Evolutionary conservation across 805 yeast species (phyloP).

Genomic region (Komagataella pastoris): DNA sequence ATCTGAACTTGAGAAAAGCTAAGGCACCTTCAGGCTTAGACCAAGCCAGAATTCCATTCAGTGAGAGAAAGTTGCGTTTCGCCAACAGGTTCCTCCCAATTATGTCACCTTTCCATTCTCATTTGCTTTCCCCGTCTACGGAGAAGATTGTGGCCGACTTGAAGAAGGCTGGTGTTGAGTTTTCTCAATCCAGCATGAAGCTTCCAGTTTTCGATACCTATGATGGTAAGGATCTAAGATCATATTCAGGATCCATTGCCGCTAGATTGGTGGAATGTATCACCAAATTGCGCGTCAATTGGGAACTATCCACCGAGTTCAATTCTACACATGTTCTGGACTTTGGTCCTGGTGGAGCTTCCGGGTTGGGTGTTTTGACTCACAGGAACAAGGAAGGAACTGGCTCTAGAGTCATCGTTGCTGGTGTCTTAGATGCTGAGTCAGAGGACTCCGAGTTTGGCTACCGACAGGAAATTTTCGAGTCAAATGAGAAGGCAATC

Average conservation of each 20-base stretch:
- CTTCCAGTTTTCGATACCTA: constrained; percentile 90
- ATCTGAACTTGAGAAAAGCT: constrained; percentile 80
- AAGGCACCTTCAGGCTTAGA: constrained; percentile 92
- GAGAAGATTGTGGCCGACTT: constrained; percentile 55
- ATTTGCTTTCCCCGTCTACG: constrained; percentile 63
- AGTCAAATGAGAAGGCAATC: constrained; percentile 46
- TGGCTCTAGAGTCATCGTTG: constrained; percentile 88
- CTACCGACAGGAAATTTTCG: constrained; percentile 89
- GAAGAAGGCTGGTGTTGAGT: constrained; percentile 40
- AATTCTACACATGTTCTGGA: constrained; percentile 81
- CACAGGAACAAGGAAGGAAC: constrained; percentile 98
- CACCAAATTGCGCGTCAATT: constrained; percentile 79
- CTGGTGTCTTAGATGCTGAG: constrained; percentile 71
- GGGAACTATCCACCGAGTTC: constrained; percentile 85
- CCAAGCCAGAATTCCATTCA: constrained; percentile 87
- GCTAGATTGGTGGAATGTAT: constrained; percentile 71
- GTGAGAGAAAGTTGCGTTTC: constrained; percentile 89
- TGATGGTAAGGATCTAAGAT: constrained; percentile 69
- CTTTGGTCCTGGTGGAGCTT: constrained; percentile 98
- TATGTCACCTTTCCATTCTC: constrained; percentile 94
- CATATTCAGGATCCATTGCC: constrained; percentile 36
- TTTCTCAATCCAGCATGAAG: constrained; percentile 38
- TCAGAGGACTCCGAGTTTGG: constrained; percentile 77
- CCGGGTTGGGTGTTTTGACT: constrained; percentile 92
- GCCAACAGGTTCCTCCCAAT: constrained; percentile 91